Evolutionary conservation across 176 grass and related monocot species (phyloP).

Genomic region (Zea luxurians): DNA sequence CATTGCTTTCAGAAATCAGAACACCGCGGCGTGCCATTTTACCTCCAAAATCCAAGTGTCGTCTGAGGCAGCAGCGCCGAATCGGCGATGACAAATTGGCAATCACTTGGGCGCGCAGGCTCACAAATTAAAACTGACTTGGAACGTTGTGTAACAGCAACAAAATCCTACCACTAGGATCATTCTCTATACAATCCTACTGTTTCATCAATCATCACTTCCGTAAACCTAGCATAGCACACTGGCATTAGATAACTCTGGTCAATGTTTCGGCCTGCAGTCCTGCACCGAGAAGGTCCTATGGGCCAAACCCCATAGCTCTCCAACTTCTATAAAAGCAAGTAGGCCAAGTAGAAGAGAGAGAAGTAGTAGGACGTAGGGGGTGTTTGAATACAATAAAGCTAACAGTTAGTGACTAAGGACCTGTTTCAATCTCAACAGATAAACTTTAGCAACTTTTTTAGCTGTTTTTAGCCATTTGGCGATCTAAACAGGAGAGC

Average conservation of each 20-base stretch:
- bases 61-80: too few species aligned
- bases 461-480: too few species aligned
- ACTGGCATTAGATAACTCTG: conserved; percentile 20
- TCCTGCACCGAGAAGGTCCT: conserved; percentile 36
- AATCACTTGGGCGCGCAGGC: neutral
- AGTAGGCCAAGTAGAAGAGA: too few species aligned
- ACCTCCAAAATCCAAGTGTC: neutral
- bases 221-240: neutral
- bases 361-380: too few species aligned
- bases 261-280: conserved; percentile 36
- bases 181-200: neutral
- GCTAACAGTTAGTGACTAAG: too few species aligned
- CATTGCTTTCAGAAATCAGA: neutral
- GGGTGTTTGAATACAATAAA: too few species aligned
- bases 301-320: neutral
- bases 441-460: too few species aligned
- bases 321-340: neutral
- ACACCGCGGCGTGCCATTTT: neutral
- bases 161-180: neutral
- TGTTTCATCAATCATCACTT: neutral
- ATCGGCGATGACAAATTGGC: neutral
- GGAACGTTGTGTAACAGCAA: neutral
- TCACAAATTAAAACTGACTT: neutral
- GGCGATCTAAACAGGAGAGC: too few species aligned
- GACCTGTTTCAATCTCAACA: too few species aligned